Evolutionary conservation across 345 rosid genomes (phyloP).

Genomic region (Hevea brasiliensis): DNA sequence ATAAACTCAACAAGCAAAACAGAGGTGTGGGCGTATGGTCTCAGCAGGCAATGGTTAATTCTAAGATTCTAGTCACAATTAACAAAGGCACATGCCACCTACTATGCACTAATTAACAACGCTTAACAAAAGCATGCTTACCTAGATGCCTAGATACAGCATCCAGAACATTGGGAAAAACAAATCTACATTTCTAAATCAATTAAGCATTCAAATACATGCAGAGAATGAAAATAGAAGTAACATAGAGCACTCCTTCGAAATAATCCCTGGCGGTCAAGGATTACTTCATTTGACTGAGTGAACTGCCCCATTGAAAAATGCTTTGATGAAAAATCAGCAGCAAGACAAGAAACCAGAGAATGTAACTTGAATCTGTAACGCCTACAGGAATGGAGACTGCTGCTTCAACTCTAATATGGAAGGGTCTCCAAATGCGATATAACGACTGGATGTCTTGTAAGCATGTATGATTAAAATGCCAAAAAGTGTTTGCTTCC

Average conservation of each 20-base stretch:
- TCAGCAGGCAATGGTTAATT: not conserved
- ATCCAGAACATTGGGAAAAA: not conserved
- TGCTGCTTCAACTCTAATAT: conserved; percentile 14
- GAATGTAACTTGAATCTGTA: not conserved
- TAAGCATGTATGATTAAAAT: too few relatives aligned
- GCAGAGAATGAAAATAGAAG: not conserved
- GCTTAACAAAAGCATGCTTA: not conserved
- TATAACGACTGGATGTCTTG: conserved; percentile 6
- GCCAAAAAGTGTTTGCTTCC: too few relatives aligned
- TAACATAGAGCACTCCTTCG: conserved; percentile 5
- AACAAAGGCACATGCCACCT: conserved; percentile 2
- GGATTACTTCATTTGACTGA: conserved; percentile 12
- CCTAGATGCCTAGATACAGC: conserved; percentile 5
- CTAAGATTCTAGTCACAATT: not conserved
- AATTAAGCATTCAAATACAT: not conserved
- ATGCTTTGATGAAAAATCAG: conserved; percentile 1
- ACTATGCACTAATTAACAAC: not conserved
- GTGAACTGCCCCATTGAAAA: conserved; percentile 5
- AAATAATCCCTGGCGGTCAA: conserved; percentile 4
- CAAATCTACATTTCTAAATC: conserved; percentile 11
- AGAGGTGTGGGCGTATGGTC: not conserved
- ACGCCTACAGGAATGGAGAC: conserved; percentile 15
- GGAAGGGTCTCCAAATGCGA: conserved; percentile 18
- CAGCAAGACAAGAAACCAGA: conserved; percentile 6
- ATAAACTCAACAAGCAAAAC: too few relatives aligned